These are phyloP conservation scores for Phytophthora vignae DNA, from an alignment of 352 stramenopile species.

Conservation along the genomic window DNA sequence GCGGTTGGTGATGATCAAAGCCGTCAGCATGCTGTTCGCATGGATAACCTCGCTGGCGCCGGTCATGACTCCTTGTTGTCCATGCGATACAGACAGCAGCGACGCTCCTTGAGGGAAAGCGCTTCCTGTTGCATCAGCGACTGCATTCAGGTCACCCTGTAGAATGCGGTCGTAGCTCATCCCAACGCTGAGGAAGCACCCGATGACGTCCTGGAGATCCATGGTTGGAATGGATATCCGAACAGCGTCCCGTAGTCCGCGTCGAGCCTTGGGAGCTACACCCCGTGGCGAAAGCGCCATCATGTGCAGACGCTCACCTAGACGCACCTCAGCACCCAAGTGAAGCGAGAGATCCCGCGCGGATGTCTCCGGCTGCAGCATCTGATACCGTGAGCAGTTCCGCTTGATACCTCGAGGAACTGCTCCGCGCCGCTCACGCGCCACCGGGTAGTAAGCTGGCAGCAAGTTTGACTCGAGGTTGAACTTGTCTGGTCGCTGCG, in stretches of 20 bases:
- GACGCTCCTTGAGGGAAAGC: slow-evolving; percentile 65
- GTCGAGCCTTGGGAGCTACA: slow-evolving; percentile 55
- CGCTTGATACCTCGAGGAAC: slow-evolving; percentile 41
- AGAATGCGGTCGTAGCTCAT: slow-evolving; percentile 76
- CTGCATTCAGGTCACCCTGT: slow-evolving; percentile 64
- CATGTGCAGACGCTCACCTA: slow-evolving; percentile 75
- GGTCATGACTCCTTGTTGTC: slow-evolving; percentile 76
- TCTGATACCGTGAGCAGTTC: slow-evolving; percentile 65
- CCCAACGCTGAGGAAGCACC: slow-evolving; percentile 72
- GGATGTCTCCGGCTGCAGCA: slow-evolving; percentile 76
- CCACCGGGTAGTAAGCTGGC: slow-evolving; percentile 79
- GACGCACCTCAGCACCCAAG: slow-evolving; percentile 60
- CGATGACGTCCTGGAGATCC: slow-evolving; percentile 67
- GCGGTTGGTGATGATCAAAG: slow-evolving; percentile 81
- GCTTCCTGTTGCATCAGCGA: slow-evolving; percentile 62
- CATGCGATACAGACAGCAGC: slow-evolving; percentile 67
- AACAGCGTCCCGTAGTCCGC: slow-evolving; percentile 66
- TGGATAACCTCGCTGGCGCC: slow-evolving; percentile 65
- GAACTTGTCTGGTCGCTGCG: slow-evolving; percentile 64
- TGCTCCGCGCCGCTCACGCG: slow-evolving; percentile 53
- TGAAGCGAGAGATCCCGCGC: slow-evolving; percentile 57
- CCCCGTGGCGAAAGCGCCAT: slow-evolving; percentile 74
- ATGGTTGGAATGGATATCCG: slow-evolving; percentile 61
- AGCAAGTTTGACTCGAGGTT: slow-evolving; percentile 72
- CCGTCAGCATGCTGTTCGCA: slow-evolving; percentile 83